These are phyloP conservation scores for Exophiala dermatitidis DNA, from an alignment of 2,329 filamentous ascomycete species.

Conservation along the genomic window DNA sequence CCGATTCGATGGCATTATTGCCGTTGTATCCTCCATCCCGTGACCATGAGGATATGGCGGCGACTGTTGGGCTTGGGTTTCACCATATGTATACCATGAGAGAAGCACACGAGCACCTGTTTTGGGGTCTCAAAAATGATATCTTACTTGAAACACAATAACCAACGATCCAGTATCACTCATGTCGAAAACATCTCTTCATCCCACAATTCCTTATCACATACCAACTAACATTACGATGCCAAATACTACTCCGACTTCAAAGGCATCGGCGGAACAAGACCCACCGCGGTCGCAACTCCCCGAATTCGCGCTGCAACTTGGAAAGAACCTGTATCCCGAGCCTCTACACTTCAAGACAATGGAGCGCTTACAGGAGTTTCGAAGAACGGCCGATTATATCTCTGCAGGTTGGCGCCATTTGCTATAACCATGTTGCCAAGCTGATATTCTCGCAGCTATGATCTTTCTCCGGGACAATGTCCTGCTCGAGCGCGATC, in stretches of 20 bases:
- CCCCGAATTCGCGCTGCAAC: not conserved
- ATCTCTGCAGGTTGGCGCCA: conserved; percentile 5
- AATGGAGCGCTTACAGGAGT: conserved; percentile 1
- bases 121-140: not conserved
- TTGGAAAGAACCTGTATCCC: conserved; percentile 6
- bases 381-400: conserved; percentile 10
- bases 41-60: not conserved
- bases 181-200: not conserved
- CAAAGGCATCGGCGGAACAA: not conserved
- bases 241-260: not conserved
- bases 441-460: conserved; percentile 32
- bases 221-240: not conserved
- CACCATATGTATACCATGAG: not conserved
- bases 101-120: not conserved
- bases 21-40: not conserved
- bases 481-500: conserved; percentile 46
- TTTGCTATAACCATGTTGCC: not conserved
- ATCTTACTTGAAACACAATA: too few relatives aligned
- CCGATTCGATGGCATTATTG: not conserved
- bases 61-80: not conserved
- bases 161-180: not conserved
- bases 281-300: not conserved
- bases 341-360: conserved; percentile 9
- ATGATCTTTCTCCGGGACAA: conserved; percentile 63
- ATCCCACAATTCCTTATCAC: not conserved